Base-by-base conservation (phyloP, 1,284 basidiomycete genomes). In the Peniophora sp. region DNA sequence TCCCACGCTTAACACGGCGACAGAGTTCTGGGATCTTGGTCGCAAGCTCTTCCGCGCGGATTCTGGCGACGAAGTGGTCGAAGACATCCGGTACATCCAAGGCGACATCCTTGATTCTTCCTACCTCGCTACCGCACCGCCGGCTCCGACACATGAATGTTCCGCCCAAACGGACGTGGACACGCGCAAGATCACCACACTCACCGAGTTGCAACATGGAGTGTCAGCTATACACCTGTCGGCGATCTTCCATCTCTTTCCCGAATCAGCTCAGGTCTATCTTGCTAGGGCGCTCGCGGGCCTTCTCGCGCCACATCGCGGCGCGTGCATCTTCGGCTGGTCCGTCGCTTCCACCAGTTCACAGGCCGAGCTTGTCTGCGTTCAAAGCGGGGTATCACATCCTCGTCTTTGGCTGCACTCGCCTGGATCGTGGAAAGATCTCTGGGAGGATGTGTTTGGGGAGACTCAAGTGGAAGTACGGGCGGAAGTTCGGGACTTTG, bases 171-270 rank as follows among this genome's bases (percentile, higher is more conserved):
- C 61, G 1, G 53, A 55, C 3, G 70, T 69, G 2, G 60, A 60
- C 36, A 58, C 74, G 3, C 47, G 51, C 18, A 51, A 55, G 12
- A 53, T 76, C 23, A 65, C 56, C 0, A 64, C 63, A 10, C 64
- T 75, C 32, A 72, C 62, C 15, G 67, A 67, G 1, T 64, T 78
- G 6, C 68, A 64, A 42, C 68, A 70, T 5, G 64, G 67, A 34
- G 56, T 72, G 14, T 68, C 72, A 2, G 70, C 66, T 6, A 72
- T 78, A 27, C 68, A 73, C 52, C 64, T 68, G 3, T 69, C 70
- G 3, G 57, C 67, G 1, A 67, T 78, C 56, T 78, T 77, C 60
- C 75, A 78, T 53, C 62, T 77, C 6, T 77, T 76, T 57, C 51
- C 60, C 17, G 64, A 73, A 52, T 66, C 66, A 8, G 44, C 62